Base-by-base conservation (phyloP, 2,329 filamentous ascomycete genomes). In the Fusarium guadeloupense region DNA sequence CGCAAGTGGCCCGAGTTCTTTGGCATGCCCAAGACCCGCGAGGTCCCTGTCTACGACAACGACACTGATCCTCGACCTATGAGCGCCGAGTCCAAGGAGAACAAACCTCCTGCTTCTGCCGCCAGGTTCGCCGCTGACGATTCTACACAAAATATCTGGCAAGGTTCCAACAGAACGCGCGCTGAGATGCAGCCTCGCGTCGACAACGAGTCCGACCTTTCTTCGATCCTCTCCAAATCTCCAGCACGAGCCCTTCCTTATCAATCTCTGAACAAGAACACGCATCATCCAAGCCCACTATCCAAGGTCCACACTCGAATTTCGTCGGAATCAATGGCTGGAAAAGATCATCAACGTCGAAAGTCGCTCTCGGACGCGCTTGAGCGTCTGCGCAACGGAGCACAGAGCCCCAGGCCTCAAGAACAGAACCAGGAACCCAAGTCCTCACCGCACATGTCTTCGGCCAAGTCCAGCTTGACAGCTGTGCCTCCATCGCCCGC, bases 1-100 rank as follows among this genome's bases (percentile, higher is more conserved):
- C 80, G 79, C 68, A 78, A 81, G 67, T 85, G 83, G 77, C 81
- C 83, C 19, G 82, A 84, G 62, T 84, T 77, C 67, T 80, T 78
- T 48, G 74, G 76, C 59, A 72, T 75, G 68, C 78, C 78, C 30
- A 78, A 77, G 58, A 64, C 62, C 55, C 66, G 59, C 37, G 64
- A 69, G 34, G 54, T 61, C 8, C 61, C 71, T 58, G 56, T 64
- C 54, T 69, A 71, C 45, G 70, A 75, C 57, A 67, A 74, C 48
- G 64, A 72, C 50, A 71, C 70, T 44, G 74, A 76, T 48, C 74
- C 77, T 54, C 72, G 74, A 48, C 75, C 76, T 43, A 67, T 73
- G 60, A 71, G 70, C 47, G 59, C 72, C 37, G 72, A 75, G 31
- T 74, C 71, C 45, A 83, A 82, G 60, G 80, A 83, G 68, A 83